Conservation (phyloP, 2,329 filamentous ascomycete genomes). For the Xenoacremonium recifei region DNA sequence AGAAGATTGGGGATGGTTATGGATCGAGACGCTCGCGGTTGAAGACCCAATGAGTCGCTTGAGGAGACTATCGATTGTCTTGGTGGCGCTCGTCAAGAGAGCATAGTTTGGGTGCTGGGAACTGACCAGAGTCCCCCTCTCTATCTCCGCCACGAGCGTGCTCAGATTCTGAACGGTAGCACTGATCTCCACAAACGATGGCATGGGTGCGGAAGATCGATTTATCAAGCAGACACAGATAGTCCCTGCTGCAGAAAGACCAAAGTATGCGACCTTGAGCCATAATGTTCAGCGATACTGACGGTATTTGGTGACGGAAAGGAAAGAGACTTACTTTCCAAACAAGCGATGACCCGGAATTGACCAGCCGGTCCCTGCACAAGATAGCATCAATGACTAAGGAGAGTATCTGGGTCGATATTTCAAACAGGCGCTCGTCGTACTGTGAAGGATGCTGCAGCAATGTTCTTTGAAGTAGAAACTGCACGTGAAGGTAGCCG, state of each 20-base stretch:
- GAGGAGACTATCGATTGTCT: too few species aligned
- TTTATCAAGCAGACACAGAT: conserved; percentile 12
- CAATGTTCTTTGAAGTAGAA: conserved; percentile 7
- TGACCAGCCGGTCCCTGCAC: conserved; percentile 10
- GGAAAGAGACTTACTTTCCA: conserved; percentile 11
- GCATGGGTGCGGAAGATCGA: too few species aligned
- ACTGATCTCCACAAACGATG: too few species aligned
- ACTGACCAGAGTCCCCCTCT: too few species aligned
- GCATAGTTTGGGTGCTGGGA: too few species aligned
- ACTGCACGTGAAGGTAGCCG: conserved; percentile 13
- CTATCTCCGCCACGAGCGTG: too few species aligned
- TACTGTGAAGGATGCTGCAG: conserved; percentile 7
- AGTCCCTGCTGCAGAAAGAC: conserved; percentile 13
- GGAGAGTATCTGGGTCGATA: conserved; percentile 13
- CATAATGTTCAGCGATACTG: neutral
- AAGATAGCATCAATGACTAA: conserved; percentile 13
- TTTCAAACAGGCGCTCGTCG: conserved; percentile 4
- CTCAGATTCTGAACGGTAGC: too few species aligned
- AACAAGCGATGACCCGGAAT: conserved; percentile 12
- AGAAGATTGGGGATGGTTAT: too few species aligned
- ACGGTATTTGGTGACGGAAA: neutral
- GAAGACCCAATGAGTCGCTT: too few species aligned
- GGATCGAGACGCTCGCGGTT: too few species aligned
- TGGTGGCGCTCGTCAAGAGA: too few species aligned
- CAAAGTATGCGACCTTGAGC: conserved; percentile 15